Conservation (phyloP, 345 rosid species). For the Eucalyptus sideroxylon region DNA sequence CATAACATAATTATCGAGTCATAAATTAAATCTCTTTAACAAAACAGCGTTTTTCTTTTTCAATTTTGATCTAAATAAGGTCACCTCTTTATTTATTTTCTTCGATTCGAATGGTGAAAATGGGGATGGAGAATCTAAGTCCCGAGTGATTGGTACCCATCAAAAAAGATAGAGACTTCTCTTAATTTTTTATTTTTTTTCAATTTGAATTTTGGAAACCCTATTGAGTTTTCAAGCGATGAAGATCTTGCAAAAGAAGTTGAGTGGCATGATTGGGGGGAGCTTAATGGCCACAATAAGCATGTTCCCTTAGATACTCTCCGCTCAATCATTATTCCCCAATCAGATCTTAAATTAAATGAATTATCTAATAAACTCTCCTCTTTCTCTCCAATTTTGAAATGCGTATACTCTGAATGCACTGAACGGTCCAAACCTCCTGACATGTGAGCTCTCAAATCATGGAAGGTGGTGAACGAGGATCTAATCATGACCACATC, state of each 20-base stretch:
- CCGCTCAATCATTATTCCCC: constrained; percentile 14
- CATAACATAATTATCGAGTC: not conserved
- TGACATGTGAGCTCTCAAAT: constrained; percentile 15
- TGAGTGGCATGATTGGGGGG: constrained; percentile 13
- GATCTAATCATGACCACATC: constrained; percentile 15
- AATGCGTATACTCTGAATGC: not conserved
- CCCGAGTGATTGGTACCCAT: not conserved
- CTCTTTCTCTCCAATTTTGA: not conserved
- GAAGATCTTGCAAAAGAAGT: not conserved
- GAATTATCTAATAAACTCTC: not conserved
- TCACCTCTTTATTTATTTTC: accelerated
- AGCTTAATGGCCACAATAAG: constrained; percentile 19
- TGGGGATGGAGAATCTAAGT: not conserved
- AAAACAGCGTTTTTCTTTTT: accelerated
- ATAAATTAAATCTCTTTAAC: not conserved
- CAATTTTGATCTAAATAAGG: not conserved
- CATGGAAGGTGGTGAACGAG: constrained; percentile 1
- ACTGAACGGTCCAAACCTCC: not conserved
- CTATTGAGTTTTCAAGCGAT: not conserved
- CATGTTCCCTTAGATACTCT: constrained; percentile 37
- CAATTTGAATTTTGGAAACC: not conserved
- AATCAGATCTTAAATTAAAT: not conserved
- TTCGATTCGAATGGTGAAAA: not conserved
- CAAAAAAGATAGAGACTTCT: not conserved
- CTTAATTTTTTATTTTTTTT: not conserved